These are phyloP conservation scores for Aspergillus thermomutatus DNA, from an alignment of 2,329 filamentous ascomycete species.

Conservation along the genomic window DNA sequence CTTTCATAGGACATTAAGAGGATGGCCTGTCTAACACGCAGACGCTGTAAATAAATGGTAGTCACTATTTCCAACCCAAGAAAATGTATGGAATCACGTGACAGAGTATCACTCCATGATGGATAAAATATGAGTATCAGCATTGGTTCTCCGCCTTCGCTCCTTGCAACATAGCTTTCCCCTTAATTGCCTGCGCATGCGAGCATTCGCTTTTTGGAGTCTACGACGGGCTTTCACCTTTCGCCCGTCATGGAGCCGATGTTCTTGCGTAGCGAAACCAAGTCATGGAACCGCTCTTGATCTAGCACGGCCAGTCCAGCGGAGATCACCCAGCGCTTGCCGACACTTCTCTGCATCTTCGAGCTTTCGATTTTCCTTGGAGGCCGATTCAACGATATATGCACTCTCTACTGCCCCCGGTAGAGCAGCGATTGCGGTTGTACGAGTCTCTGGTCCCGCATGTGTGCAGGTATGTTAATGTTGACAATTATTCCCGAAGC, in stretches of 20 bases:
- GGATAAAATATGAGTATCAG: background rate
- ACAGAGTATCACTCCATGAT: background rate
- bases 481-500: background rate
- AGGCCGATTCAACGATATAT: slow-evolving; percentile 68
- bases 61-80: background rate
- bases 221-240: slow-evolving; percentile 25
- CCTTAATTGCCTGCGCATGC: slow-evolving; percentile 27
- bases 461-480: slow-evolving; percentile 59
- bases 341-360: slow-evolving; percentile 24
- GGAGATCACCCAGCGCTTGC: background rate
- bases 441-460: slow-evolving; percentile 78
- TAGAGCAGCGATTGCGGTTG: slow-evolving; percentile 83
- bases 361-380: slow-evolving; percentile 16
- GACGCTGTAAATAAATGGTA: background rate
- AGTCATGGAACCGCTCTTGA: slow-evolving; percentile 9
- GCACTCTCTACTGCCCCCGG: slow-evolving; percentile 85
- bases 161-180: background rate
- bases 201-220: slow-evolving; percentile 17
- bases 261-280: slow-evolving; percentile 1
- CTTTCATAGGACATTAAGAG: background rate
- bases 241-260: slow-evolving; percentile 22
- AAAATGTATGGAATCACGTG: slow-evolving; percentile 1
- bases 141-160: background rate
- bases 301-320: slow-evolving; percentile 3
- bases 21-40: background rate